Evolutionary conservation across 345 rosid genomes (phyloP).

Genomic region (Rhodamnia argentea): DNA sequence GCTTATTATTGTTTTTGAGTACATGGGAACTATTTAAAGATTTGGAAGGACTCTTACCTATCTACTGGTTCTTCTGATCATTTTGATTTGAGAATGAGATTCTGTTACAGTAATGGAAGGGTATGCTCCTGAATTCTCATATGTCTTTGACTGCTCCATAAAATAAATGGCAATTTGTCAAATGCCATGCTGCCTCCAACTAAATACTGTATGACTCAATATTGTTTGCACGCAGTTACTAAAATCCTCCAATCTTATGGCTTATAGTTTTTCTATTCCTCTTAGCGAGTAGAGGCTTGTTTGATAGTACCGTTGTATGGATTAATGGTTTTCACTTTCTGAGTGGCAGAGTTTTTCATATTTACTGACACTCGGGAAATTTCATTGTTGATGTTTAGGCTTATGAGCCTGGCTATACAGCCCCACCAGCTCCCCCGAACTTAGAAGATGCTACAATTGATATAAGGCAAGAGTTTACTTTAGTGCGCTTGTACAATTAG

Average conservation of each 20-base stretch:
- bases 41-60: neutral
- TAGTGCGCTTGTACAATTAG: neutral
- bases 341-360: neutral
- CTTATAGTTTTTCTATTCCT: neutral
- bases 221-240: neutral
- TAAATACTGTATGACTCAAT: neutral
- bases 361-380: neutral
- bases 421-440: constrained; percentile 49
- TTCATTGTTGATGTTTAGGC: constrained; percentile 27
- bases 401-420: constrained; percentile 82
- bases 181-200: neutral
- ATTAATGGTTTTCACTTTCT: neutral
- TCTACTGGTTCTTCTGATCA: too few relatives aligned
- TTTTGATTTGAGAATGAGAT: too few relatives aligned
- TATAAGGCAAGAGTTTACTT: constrained; percentile 49
- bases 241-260: neutral
- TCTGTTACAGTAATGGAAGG: too few relatives aligned
- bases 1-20: neutral
- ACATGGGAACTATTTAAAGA: neutral
- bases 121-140: neutral
- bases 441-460: constrained; percentile 67
- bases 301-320: neutral
- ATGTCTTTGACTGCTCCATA: neutral
- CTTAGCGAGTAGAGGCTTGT: neutral
- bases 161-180: neutral